Base-by-base conservation (phyloP, 2,329 filamentous ascomycete species). In the Blastomyces silverae region DNA sequence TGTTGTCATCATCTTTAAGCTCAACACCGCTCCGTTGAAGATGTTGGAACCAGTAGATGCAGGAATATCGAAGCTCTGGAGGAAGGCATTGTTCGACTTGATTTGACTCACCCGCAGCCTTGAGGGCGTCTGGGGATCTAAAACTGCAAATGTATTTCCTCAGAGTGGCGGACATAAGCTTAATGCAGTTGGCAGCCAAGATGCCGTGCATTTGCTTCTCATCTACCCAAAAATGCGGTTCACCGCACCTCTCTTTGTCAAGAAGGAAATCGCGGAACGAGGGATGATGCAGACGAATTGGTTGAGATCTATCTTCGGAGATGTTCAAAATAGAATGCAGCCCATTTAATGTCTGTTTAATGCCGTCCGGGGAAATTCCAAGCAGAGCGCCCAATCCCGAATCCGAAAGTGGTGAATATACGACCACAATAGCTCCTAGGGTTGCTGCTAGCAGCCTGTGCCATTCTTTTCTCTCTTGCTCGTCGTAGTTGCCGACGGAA, bases 1-100 rank as follows among this genome's bases (percentile, higher is more conserved):
- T 34, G 20, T 28, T 39, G 57, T 42, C 57, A 42, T 42, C 17
- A 34, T 60, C 57, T 34, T 42, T 15, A 22, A 60, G n/a, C 34
- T 42, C 25, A 60, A 8, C 15, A 37, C n/a, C 20, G 42, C 57
- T 60, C 28, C n/a, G 57, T 34, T 60, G 20, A 5, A 60, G 57
- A 60, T 44, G 57, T 11, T 60, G 37, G 37, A 60, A 42, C 57
- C 57, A 60, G 17, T 60, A 60, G 37, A 60, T 17, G 15, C 57
- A 60, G 5, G 57, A 4, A 60, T 60, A n/a, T n/a, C 31, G 34
- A 60, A 60, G 25, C 28, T 34, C 25, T 34, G 52, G 52, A 25
- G 52, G 22, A 34, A 55, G 15, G 25, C n/a, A 34, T 15, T 55
- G 52, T 31, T 55, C 28, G 22, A 15, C 15, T 17, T 55, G n/a